Percentiles rank a stretch among this genome's conserved stretches.
Conservation (phyloP, 225 moss, liverwort and hornwort genomes). For the Polytrichum commune region DNA sequence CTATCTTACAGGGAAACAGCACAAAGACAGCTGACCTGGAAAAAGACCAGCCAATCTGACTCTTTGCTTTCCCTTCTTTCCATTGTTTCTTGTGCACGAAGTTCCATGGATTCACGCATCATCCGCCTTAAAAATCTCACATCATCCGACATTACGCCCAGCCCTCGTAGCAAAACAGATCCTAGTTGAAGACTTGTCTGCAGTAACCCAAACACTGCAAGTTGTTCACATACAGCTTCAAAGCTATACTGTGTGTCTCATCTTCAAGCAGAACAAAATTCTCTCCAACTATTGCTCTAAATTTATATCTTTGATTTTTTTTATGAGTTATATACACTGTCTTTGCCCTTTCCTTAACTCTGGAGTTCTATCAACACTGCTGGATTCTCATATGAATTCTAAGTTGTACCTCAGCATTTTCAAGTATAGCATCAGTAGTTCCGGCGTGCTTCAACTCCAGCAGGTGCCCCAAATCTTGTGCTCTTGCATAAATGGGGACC, state of each 20-base stretch:
- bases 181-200: slow-evolving; percentile 96
- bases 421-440: slow-evolving; percentile 83
- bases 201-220: neutral
- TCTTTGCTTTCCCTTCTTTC: slow-evolving; percentile 69
- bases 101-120: slow-evolving; percentile 98
- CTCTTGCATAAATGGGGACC: slow-evolving; percentile 89
- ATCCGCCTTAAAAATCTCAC: slow-evolving; percentile 75
- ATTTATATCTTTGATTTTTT: too few relatives aligned
- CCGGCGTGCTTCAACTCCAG: slow-evolving; percentile 87
- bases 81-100: slow-evolving; percentile 78
- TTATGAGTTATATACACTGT: too few relatives aligned
- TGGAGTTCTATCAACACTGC: too few relatives aligned
- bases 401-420: slow-evolving; percentile 81
- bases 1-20: too few relatives aligned
- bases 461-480: slow-evolving; percentile 87
- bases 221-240: too few relatives aligned
- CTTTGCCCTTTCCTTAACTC: too few relatives aligned
- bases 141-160: slow-evolving; percentile 91
- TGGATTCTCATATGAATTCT: too few relatives aligned
- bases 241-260: too few relatives aligned
- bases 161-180: slow-evolving; percentile 85
- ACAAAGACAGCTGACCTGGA: slow-evolving; percentile 52
- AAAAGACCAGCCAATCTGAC: slow-evolving; percentile 59
- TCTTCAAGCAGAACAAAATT: too few relatives aligned
- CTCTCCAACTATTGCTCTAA: too few relatives aligned